A percentile compares a stretch with the other conserved stretches of the same genome.
These are phyloP conservation scores for Salix viminalis DNA, from an alignment of 345 rosid species.

Conservation along the genomic window DNA sequence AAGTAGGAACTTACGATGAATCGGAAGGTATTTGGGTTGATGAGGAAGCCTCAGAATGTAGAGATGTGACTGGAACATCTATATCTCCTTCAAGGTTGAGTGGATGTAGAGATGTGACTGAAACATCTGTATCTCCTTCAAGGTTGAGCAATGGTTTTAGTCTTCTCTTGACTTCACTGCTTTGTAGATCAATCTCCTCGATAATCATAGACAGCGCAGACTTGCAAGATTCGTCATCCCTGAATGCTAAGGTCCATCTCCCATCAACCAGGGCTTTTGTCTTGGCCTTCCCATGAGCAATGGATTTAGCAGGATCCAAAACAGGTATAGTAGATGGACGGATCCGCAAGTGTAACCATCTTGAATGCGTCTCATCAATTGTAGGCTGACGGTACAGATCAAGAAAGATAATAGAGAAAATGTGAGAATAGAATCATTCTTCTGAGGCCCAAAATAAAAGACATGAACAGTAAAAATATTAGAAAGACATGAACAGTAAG, in stretches of 20 bases:
- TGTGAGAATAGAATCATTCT: not conserved
- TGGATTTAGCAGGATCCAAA: constrained; percentile 51
- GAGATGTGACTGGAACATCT: constrained; percentile 24
- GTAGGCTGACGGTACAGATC: constrained; percentile 49
- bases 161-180: constrained; percentile 69
- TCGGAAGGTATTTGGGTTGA: constrained; percentile 9
- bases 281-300: constrained; percentile 33
- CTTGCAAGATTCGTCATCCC: constrained; percentile 71
- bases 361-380: constrained; percentile 72
- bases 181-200: constrained; percentile 58
- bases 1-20: constrained; percentile 17
- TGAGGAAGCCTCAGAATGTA: constrained; percentile 20
- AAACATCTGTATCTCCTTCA: constrained; percentile 37
- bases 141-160: constrained; percentile 58
- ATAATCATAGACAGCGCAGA: constrained; percentile 61
- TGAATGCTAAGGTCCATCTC: constrained; percentile 92
- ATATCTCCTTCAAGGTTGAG: constrained; percentile 47
- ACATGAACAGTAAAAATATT: not conserved
- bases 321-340: constrained; percentile 73
- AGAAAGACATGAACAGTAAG: not conserved
- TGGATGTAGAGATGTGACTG: constrained; percentile 14
- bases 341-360: constrained; percentile 86
- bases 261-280: constrained; percentile 82
- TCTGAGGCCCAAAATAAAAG: not conserved
- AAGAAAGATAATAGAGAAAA: not conserved